These are phyloP conservation scores for Chaetoceros tenuissimus DNA, from an alignment of 108 stramenopile genomes.

Conservation along the genomic window DNA sequence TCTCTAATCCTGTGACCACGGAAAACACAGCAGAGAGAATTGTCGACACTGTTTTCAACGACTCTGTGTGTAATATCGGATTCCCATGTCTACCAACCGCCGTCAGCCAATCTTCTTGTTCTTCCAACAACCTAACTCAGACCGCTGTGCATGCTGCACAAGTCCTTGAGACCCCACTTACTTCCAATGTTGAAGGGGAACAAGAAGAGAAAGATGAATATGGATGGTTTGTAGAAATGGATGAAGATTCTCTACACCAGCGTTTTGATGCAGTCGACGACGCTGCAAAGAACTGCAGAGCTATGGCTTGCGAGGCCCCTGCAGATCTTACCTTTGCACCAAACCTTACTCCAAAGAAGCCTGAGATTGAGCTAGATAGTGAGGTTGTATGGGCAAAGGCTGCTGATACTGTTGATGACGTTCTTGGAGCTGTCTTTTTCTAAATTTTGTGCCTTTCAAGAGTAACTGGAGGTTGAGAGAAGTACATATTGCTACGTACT, in stretches of 20 bases:
- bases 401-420: constrained; percentile 56
- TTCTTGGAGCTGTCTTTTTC: constrained; percentile 51
- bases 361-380: constrained; percentile 15
- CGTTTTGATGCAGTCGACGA: neutral
- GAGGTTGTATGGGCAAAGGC: constrained; percentile 57
- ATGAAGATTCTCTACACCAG: constrained; percentile 5
- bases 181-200: constrained; percentile 1
- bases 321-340: constrained; percentile 36
- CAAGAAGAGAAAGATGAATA: constrained; percentile 13
- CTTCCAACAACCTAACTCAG: constrained; percentile 22
- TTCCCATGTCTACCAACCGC: constrained; percentile 51
- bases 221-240: constrained; percentile 52
- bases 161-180: constrained; percentile 14
- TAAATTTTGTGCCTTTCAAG: too few species aligned
- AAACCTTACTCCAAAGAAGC: constrained; percentile 23
- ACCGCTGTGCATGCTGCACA: constrained; percentile 22
- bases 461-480: too few species aligned
- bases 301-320: neutral
- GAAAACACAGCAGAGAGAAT: neutral
- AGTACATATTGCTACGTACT: too few species aligned
- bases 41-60: constrained; percentile 7
- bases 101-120: constrained; percentile 42
- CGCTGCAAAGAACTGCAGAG: neutral
- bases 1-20: neutral
- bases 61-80: constrained; percentile 1